Conservation (phyloP, 192 early-diverging fungal genomes). For the Podila epigama region DNA sequence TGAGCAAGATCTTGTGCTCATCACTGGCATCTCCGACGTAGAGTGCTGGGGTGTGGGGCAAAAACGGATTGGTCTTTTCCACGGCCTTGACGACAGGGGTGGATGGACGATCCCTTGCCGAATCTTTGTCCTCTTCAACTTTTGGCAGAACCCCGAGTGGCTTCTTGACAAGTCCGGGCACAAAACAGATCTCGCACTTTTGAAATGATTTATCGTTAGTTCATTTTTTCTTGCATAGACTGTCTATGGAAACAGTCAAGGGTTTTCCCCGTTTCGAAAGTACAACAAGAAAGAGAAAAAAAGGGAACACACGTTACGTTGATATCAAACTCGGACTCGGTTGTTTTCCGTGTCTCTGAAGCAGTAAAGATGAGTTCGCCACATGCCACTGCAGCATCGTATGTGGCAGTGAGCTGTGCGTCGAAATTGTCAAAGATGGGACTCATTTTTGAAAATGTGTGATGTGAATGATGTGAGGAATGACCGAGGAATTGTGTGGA, state of each 20-base stretch:
- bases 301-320: too few species aligned
- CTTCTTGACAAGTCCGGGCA: slow-evolving; percentile 52
- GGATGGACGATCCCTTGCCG: slow-evolving; percentile 1
- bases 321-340: slow-evolving; percentile 21
- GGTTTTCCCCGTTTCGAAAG: too few species aligned
- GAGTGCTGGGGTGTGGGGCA: slow-evolving; percentile 54
- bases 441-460: background rate
- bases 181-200: slow-evolving; percentile 57
- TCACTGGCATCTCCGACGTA: slow-evolving; percentile 52
- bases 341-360: slow-evolving; percentile 7
- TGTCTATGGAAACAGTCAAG: too few species aligned
- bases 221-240: too few species aligned
- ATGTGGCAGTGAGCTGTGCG: slow-evolving; percentile 5
- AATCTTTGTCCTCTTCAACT: slow-evolving; percentile 7
- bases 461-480: background rate
- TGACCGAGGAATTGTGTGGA: background rate
- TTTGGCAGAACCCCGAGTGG: slow-evolving; percentile 23
- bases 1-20: slow-evolving; percentile 56
- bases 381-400: slow-evolving; percentile 13
- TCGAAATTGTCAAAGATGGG: slow-evolving; percentile 4
- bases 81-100: slow-evolving; percentile 7
- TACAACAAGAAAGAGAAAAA: too few species aligned
- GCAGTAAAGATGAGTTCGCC: slow-evolving; percentile 28
- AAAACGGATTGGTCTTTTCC: slow-evolving; percentile 55
- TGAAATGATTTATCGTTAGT: too few species aligned